These are phyloP conservation scores for Magnaporthiopsis incrustans DNA, from an alignment of 2,329 filamentous ascomycete genomes.

Conservation along the genomic window DNA sequence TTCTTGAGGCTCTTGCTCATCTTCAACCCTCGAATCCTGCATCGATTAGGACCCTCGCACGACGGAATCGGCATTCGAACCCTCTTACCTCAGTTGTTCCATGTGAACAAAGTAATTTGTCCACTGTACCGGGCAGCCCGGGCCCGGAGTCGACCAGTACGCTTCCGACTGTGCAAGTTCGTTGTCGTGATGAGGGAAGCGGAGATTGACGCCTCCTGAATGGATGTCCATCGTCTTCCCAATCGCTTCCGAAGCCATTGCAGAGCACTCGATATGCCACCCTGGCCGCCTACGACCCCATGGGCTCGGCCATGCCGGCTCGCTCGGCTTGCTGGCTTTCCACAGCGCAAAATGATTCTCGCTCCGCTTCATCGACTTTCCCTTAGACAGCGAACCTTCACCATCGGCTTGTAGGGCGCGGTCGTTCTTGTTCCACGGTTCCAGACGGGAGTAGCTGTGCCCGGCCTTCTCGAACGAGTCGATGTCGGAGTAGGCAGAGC, in stretches of 20 bases:
- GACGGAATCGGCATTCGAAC: background rate
- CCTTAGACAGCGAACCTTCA: conserved; percentile 55
- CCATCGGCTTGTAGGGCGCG: conserved; percentile 57
- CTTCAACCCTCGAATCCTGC: conserved; percentile 57
- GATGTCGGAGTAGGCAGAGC: conserved; percentile 67
- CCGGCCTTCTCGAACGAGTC: conserved; percentile 56
- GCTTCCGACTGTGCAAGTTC: conserved; percentile 67
- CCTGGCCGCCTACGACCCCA: conserved; percentile 63
- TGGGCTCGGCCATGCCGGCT: conserved; percentile 48
- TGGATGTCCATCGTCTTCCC: conserved; percentile 63
- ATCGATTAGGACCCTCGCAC: background rate
- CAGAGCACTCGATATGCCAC: conserved; percentile 70
- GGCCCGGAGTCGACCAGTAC: conserved; percentile 40
- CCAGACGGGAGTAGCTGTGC: conserved; percentile 59
- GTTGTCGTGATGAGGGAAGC: conserved; percentile 43
- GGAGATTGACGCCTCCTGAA: conserved; percentile 61
- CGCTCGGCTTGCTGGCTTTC: conserved; percentile 52
- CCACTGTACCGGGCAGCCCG: conserved; percentile 45
- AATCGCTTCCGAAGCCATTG: conserved; percentile 61
- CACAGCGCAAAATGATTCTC: conserved; percentile 59
- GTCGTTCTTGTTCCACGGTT: conserved; percentile 62
- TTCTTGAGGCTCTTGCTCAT: conserved; percentile 71
- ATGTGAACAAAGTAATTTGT: conserved; percentile 71
- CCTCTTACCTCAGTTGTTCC: conserved; percentile 40
- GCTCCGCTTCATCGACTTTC: conserved; percentile 51